Evolutionary conservation across 1,139 yeast species (phyloP), one percentile per base, ranked within the genome.

Genomic region (Kodamaea suecica): DNA sequence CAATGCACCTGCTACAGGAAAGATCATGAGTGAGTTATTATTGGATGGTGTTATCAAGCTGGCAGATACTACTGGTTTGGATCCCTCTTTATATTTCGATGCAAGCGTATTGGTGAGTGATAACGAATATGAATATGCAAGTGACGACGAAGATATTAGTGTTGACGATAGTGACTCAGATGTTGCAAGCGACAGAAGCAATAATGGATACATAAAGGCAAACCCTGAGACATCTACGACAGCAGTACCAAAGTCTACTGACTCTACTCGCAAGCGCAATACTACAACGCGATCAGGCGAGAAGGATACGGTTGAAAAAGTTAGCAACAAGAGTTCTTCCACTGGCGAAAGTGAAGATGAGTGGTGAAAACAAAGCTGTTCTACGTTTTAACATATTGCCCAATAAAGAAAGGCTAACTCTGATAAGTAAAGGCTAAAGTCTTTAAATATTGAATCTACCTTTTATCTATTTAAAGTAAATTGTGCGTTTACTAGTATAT

Each of bases 1-100:
- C 61, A 90, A 92, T 59, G 97, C 97, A 0, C 97, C 97, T 1
- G 97, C 86, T 3, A 88, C 97, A 1, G 98, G 98, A 13, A 81
- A 87, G 52, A 74, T 92, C 31, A 76, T 92, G 84, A 80, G 95
- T 47, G 97, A 92, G 60, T 55, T 92, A 38, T 61, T 92, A 33
- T 61, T 90, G 35, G 97, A 90, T 36, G 97, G 97, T n/a, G 77
- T 75, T 42, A 81, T 83, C 8, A 70, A 63, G 30, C 78, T 87
- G 39, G 95, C 95, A 15, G 86, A 85, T 53, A 77, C 88, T 23
- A 72, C 82, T 29, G 83, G 88, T 2, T 70, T 92, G 40, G 92
- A 88, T 53, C 97, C 97, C 13, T 76, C 85, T 29, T 66, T 84
- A 38, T 87, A 84, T 57, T 90, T 90, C 54, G 96, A 83, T 61